phyloP scores from a whole-genome alignment of 768 basidiomycete genomes.

The Cubamyces sp. region DNA sequence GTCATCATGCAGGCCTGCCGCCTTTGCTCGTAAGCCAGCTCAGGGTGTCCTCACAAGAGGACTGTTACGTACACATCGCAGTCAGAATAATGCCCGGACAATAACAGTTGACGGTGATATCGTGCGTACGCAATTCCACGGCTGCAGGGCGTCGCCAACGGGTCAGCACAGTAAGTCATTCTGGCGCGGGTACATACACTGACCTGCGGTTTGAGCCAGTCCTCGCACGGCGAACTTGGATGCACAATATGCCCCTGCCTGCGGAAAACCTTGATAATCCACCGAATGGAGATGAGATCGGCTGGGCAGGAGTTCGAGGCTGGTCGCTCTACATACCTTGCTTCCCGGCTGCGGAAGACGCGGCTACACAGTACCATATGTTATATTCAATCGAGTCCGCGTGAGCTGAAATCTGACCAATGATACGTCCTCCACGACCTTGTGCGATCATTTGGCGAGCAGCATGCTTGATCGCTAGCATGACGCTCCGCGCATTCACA shows the following conservation, averaged over 20 bases:
- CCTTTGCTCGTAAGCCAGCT: too few relatives aligned
- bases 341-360: constrained; percentile 10
- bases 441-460: constrained; percentile 50
- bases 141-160: constrained; percentile 1
- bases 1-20: neutral
- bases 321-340: too few relatives aligned
- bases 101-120: constrained; percentile 39
- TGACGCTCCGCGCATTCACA: constrained; percentile 45
- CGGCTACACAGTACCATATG: constrained; percentile 7
- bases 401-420: neutral
- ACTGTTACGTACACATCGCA: constrained; percentile 32
- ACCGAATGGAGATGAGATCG: constrained; percentile 1
- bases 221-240: constrained; percentile 35
- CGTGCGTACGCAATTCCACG: constrained; percentile 22
- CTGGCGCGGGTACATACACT: neutral
- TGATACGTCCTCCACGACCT: constrained; percentile 38
- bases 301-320: too few relatives aligned
- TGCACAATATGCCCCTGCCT: constrained; percentile 29
- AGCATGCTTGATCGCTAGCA: constrained; percentile 48
- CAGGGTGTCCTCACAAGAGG: too few relatives aligned
- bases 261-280: too few relatives aligned
- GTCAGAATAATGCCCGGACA: constrained; percentile 42
- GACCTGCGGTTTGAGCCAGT: constrained; percentile 29
- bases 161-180: neutral
- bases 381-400: neutral